These are phyloP conservation scores for Fraxinus xanthoxyloides DNA, from an alignment of 305 asterid genomes.

Conservation along the genomic window DNA sequence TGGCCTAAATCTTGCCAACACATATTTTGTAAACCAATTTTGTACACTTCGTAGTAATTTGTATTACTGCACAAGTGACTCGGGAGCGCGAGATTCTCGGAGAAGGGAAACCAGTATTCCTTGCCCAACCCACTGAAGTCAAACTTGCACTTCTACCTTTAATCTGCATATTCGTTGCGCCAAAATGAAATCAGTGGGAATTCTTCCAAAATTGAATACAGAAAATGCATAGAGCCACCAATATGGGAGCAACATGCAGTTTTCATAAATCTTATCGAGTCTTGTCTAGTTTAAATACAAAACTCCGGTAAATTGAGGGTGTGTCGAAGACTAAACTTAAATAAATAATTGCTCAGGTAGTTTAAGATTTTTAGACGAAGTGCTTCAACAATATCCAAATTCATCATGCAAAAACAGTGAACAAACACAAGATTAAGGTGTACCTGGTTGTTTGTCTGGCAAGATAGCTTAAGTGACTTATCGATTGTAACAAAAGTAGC, in stretches of 20 bases:
- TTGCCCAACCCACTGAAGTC: constrained; percentile 27
- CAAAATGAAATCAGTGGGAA: neutral
- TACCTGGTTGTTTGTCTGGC: constrained; percentile 25
- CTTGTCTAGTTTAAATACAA: neutral
- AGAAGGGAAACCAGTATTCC: constrained; percentile 25
- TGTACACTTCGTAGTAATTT: neutral
- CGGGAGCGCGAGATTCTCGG: constrained; percentile 25
- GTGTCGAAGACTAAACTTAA: neutral
- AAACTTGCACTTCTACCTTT: constrained; percentile 19
- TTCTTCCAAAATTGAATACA: neutral
- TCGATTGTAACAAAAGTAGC: constrained; percentile 27
- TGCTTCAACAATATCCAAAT: neutral
- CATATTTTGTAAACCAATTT: too few species aligned
- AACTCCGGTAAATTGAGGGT: neutral
- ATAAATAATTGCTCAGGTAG: neutral
- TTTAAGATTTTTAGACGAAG: neutral
- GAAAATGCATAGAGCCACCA: neutral
- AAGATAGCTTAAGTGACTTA: constrained; percentile 18
- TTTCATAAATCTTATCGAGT: neutral
- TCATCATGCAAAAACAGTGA: neutral
- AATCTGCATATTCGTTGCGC: constrained; percentile 16
- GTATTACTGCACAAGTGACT: constrained; percentile 29
- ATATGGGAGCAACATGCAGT: neutral
- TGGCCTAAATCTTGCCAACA: too few species aligned
- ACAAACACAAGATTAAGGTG: neutral